These are phyloP conservation scores for Pythium myriotylum DNA, from an alignment of 352 stramenopile genomes.

Conservation along the genomic window DNA sequence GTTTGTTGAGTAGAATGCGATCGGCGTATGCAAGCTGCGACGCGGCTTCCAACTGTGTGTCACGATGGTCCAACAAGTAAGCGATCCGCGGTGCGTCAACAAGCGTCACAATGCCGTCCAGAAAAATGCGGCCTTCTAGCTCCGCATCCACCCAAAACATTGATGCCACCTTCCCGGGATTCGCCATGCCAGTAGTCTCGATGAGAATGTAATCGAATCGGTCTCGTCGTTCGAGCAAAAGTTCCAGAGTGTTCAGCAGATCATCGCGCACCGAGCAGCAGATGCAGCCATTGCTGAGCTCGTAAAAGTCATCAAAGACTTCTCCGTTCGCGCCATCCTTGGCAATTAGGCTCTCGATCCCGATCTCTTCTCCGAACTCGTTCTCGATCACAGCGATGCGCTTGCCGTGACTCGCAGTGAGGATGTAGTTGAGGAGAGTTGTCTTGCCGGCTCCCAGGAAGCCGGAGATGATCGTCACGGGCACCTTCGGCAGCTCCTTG, in stretches of 20 bases:
- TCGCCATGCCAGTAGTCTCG: constrained; percentile 95
- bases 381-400: constrained; percentile 99
- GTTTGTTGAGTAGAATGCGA: constrained; percentile 98
- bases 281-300: constrained; percentile 98
- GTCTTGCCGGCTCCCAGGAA: constrained; percentile 97
- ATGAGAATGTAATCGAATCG: constrained; percentile 93
- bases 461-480: constrained; percentile 96
- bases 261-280: constrained; percentile 97
- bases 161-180: constrained; percentile 93
- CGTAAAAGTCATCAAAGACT: constrained; percentile 90
- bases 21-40: constrained; percentile 99
- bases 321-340: constrained; percentile 63
- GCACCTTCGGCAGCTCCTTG: constrained; percentile 39
- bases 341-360: constrained; percentile 93
- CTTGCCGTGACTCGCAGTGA: constrained; percentile 91
- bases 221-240: constrained; percentile 78
- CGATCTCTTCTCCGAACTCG: constrained; percentile 97
- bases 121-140: constrained; percentile 81
- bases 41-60: constrained; percentile 75
- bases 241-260: constrained; percentile 80
- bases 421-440: constrained; percentile 97
- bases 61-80: constrained; percentile 12
- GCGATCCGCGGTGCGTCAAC: constrained; percentile 95
- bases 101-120: constrained; percentile 97
- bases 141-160: constrained; percentile 97